Percentiles rank a stretch among this genome's conserved stretches.
These are phyloP conservation scores for Colletotrichum eleusines DNA, from an alignment of 2,329 filamentous ascomycete species.

Conservation along the genomic window DNA sequence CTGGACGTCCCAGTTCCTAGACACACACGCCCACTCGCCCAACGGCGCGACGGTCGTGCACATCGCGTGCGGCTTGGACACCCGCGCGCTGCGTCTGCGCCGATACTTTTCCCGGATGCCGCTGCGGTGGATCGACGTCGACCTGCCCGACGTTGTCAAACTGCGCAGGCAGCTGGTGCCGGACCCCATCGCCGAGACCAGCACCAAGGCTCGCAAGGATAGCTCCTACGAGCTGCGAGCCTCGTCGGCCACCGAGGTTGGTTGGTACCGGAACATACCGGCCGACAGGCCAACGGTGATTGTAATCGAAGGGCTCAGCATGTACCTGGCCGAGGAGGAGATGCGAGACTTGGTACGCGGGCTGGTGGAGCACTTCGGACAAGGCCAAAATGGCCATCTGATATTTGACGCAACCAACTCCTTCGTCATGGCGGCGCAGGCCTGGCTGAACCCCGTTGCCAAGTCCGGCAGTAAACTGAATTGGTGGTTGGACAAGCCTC, in stretches of 20 bases:
- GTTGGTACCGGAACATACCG: background rate
- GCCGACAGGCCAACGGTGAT: background rate
- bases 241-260: background rate
- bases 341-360: background rate
- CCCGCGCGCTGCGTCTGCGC: background rate
- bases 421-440: background rate
- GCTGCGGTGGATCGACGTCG: background rate
- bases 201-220: accelerated
- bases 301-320: background rate
- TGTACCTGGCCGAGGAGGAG: background rate
- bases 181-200: background rate
- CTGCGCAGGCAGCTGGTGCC: background rate
- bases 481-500: background rate
- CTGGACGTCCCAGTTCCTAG: background rate
- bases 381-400: background rate
- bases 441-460: background rate
- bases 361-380: background rate
- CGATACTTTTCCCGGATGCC: background rate
- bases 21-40: background rate
- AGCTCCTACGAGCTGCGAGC: background rate
- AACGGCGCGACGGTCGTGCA: background rate
- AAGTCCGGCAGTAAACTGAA: background rate
- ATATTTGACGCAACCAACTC: background rate
- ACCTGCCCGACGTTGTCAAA: background rate
- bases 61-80: background rate